These are phyloP conservation scores for Spathaspora boniae DNA, from an alignment of 805 yeast species.

Conservation along the genomic window DNA sequence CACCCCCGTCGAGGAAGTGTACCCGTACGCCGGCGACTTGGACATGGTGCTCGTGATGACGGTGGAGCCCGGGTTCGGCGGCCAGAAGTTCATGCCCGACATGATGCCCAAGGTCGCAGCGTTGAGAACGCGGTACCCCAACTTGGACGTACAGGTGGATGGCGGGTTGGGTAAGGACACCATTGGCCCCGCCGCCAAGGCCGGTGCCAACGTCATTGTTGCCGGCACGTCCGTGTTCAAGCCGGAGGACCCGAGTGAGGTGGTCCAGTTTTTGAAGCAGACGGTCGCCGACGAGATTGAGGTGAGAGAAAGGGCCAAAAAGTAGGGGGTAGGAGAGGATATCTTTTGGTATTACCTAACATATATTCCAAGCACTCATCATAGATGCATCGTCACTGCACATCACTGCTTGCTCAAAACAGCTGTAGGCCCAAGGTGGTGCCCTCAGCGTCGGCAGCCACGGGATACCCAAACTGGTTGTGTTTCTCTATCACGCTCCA, in stretches of 20 bases:
- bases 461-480: conserved; percentile 42
- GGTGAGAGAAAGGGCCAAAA: conserved; percentile 42
- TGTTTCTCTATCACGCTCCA: conserved; percentile 70
- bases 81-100: conserved; percentile 90
- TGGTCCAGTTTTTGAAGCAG: conserved; percentile 64
- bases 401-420: no score
- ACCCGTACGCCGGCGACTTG: conserved; percentile 67
- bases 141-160: conserved; percentile 89
- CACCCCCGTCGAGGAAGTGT: conserved; percentile 80
- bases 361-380: no score
- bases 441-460: conserved; percentile 58
- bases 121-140: conserved; percentile 70
- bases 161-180: conserved; percentile 92
- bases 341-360: no score
- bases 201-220: conserved; percentile 97
- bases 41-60: conserved; percentile 99
- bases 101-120: conserved; percentile 95
- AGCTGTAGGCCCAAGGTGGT: conserved; percentile 80
- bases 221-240: conserved; percentile 95
- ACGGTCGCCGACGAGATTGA: conserved; percentile 53
- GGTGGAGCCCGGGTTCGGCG: conserved; percentile 99
- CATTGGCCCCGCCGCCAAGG: conserved; percentile 82
- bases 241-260: conserved; percentile 73
- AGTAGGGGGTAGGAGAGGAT: no score
- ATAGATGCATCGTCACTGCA: neutral